Evolutionary conservation across 208 protist genomes (phyloP), one percentile per base, ranked within the genome.

Genomic region (Acanthamoeba lenticulata): DNA sequence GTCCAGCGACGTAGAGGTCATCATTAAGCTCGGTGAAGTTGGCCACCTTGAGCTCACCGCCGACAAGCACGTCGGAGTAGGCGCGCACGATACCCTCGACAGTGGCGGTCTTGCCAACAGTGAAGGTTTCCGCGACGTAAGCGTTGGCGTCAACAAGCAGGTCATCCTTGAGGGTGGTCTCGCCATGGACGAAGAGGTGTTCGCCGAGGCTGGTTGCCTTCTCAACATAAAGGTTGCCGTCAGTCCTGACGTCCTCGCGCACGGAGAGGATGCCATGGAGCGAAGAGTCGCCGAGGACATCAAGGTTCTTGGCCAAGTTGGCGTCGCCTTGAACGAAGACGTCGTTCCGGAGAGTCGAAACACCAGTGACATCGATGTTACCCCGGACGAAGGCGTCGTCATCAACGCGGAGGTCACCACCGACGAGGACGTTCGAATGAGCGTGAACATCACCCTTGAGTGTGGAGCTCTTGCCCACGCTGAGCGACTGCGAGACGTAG

Each of bases 181-280:
- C 27, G 36, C 79, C 44, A 4, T 13, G 5, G 5, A 88, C 79
- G 79, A 34, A 11, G 79, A 79, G 67, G 9, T 42, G 15, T 11
- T 17, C 24, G 27, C 67, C 67, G 27, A 79, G n/a, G 67, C 67
- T 79, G 67, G 67, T 79, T 5, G 29, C 11, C 67, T 79, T 79
- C 38, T 79, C 67, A 38, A 79, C 67, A 44, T 42, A 79, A 6
- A 79, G 67, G 29, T 79, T 32, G 79, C 79, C 79, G 34, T 88
- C 34, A 27, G 69, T 49, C 13, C 15, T 6, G 6, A 81, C 69
- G 40, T 81, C 69, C 4, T 15, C 69, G 69, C 38, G 40, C 19
- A 40, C 69, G 4, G 69, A 45, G 21, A 81, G 45, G 29, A 29
- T 24, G 67, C 34, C 34, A 77, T n/a, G n/a, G 15, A 52, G 45